Conservation (phyloP, 1,284 basidiomycete genomes). For the Meira nashicola region DNA sequence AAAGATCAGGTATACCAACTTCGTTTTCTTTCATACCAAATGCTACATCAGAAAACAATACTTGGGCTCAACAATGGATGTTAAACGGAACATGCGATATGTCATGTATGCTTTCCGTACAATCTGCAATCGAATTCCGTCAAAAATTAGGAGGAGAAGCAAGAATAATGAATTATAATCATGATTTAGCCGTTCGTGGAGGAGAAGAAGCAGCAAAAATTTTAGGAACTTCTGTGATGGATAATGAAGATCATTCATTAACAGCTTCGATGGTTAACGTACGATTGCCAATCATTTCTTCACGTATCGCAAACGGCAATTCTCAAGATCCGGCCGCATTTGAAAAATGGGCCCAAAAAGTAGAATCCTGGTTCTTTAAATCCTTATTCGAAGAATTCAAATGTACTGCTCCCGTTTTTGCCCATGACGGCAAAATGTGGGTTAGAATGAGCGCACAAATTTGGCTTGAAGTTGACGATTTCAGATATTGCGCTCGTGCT, state of each 20-base stretch:
- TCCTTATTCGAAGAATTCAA: slow-evolving; percentile 17
- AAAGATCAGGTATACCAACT: slow-evolving; percentile 72
- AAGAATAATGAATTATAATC: slow-evolving; percentile 71
- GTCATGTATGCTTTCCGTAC: slow-evolving; percentile 23
- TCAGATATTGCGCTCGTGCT: slow-evolving; percentile 17
- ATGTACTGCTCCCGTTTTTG: slow-evolving; percentile 14
- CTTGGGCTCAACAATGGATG: slow-evolving; percentile 25
- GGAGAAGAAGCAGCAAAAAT: slow-evolving; percentile 65
- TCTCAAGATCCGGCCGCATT: not conserved
- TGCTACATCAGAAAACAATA: slow-evolving; percentile 24
- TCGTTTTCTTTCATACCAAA: slow-evolving; percentile 60
- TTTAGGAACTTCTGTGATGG: slow-evolving; percentile 65
- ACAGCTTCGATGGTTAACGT: slow-evolving; percentile 32
- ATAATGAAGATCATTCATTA: slow-evolving; percentile 25
- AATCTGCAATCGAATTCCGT: slow-evolving; percentile 69
- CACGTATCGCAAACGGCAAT: slow-evolving; percentile 9
- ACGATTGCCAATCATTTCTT: slow-evolving; percentile 16
- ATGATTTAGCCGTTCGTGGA: slow-evolving; percentile 67
- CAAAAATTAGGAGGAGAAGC: slow-evolving; percentile 76
- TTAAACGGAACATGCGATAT: slow-evolving; percentile 28
- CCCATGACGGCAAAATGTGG: slow-evolving; percentile 31
- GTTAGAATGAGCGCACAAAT: slow-evolving; percentile 31
- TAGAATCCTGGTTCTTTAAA: slow-evolving; percentile 12
- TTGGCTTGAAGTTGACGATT: slow-evolving; percentile 30
- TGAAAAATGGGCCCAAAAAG: not conserved